Percentiles rank a stretch among this genome's conserved stretches.
Conservation (phyloP, 306 rosid genomes). For the Quercus bicolor region DNA sequence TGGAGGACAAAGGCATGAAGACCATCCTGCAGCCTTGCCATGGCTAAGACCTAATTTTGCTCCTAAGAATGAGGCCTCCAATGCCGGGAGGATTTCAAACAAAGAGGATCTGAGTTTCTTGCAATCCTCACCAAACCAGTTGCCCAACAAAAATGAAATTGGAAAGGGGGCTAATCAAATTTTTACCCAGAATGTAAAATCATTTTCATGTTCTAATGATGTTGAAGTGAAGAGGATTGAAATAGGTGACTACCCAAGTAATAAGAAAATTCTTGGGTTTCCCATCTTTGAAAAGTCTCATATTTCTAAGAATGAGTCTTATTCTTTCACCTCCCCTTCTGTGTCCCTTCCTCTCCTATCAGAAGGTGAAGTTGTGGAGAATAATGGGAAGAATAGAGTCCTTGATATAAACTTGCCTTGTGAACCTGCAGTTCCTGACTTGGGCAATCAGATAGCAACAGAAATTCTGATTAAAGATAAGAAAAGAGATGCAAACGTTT, state of each 20-base stretch:
- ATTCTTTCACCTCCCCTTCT: slow-evolving; percentile 34
- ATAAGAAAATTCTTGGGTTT: slow-evolving; percentile 60
- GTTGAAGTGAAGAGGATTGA: slow-evolving; percentile 43
- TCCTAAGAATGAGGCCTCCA: slow-evolving; percentile 46
- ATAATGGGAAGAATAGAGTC: slow-evolving; percentile 28
- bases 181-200: slow-evolving; percentile 34
- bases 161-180: slow-evolving; percentile 34
- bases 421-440: slow-evolving; percentile 52
- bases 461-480: slow-evolving; percentile 34
- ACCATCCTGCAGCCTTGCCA: slow-evolving; percentile 48
- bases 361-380: slow-evolving; percentile 36
- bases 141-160: slow-evolving; percentile 38
- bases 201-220: slow-evolving; percentile 42
- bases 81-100: slow-evolving; percentile 30
- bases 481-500: slow-evolving; percentile 32
- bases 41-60: slow-evolving; percentile 61
- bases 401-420: slow-evolving; percentile 87
- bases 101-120: slow-evolving; percentile 37
- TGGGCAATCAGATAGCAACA: slow-evolving; percentile 30
- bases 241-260: slow-evolving; percentile 36
- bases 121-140: slow-evolving; percentile 32
- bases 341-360: slow-evolving; percentile 33
- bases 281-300: slow-evolving; percentile 54
- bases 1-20: slow-evolving; percentile 48
- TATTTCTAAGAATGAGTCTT: slow-evolving; percentile 52